phyloP scores from a whole-genome alignment of 495 filamentous ascomycete genomes.

The Penicillium salamii region DNA sequence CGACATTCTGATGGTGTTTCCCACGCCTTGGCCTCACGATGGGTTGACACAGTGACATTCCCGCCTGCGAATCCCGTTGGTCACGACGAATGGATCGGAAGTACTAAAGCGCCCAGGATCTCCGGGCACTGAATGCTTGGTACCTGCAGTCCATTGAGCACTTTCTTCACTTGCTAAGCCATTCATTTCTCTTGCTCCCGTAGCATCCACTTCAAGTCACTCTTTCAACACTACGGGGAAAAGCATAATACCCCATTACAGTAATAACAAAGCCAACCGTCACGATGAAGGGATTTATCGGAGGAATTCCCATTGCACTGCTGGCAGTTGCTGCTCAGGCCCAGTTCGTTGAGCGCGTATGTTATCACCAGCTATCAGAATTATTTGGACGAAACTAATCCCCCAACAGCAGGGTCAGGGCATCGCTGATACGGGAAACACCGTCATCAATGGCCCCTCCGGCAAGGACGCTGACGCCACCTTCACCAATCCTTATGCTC shows the following conservation, averaged over 20 bases:
- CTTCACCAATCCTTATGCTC: slow-evolving; percentile 14
- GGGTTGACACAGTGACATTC: slow-evolving; percentile 17
- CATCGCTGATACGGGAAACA: no score
- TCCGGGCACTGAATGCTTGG: background rate
- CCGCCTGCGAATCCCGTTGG: slow-evolving; percentile 1
- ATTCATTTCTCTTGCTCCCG: slow-evolving; percentile 20
- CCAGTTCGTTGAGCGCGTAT: slow-evolving; percentile 23
- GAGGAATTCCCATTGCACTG: slow-evolving; percentile 38
- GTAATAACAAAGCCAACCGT: slow-evolving; percentile 10
- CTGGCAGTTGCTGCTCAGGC: slow-evolving; percentile 37
- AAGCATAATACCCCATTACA: slow-evolving; percentile 10
- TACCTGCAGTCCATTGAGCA: slow-evolving; percentile 2
- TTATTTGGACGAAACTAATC: no score
- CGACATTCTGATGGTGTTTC: slow-evolving; percentile 20
- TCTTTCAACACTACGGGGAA: slow-evolving; percentile 21
- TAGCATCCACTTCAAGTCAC: slow-evolving; percentile 22
- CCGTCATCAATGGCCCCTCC: slow-evolving; percentile 22
- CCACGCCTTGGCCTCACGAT: background rate
- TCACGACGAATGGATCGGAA: slow-evolving; percentile 20
- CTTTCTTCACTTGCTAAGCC: slow-evolving; percentile 13
- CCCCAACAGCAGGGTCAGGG: no score
- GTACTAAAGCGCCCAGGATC: slow-evolving; percentile 26
- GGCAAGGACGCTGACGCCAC: slow-evolving; percentile 19
- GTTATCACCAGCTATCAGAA: no score
- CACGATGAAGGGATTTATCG: slow-evolving; percentile 41